phyloP scores from a whole-genome alignment of 2,329 filamentous ascomycete genomes.

The Thelonectria discophora region DNA sequence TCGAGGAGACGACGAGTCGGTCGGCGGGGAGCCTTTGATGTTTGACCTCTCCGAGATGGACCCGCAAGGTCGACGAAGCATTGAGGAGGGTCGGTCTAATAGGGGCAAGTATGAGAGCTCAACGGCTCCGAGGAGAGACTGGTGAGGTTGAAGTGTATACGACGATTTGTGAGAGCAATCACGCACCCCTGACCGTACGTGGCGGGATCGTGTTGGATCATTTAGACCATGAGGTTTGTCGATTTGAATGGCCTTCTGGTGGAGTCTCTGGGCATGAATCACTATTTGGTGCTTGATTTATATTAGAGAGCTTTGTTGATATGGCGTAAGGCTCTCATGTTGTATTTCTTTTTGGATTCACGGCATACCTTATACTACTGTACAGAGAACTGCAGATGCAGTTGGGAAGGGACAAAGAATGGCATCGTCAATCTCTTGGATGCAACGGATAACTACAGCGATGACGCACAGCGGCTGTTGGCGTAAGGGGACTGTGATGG shows the following conservation, averaged over 20 bases:
- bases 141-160: conserved; percentile 38
- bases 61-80: conserved; percentile 63
- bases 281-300: conserved; percentile 17
- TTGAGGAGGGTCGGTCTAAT: conserved; percentile 61
- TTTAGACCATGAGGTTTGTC: conserved; percentile 15
- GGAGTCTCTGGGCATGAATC: conserved; percentile 22
- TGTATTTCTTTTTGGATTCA: conserved; percentile 13
- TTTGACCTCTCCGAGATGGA: conserved; percentile 80
- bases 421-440: conserved; percentile 15
- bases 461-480: conserved; percentile 1
- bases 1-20: conserved; percentile 58
- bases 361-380: conserved; percentile 11
- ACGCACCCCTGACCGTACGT: neutral
- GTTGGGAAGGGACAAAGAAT: conserved; percentile 20
- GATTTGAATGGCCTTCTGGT: conserved; percentile 2
- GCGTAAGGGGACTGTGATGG: neutral
- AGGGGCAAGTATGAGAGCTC: conserved; percentile 52
- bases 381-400: conserved; percentile 3
- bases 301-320: conserved; percentile 9
- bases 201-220: conserved; percentile 15
- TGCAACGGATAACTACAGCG: neutral
- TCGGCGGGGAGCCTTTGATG: conserved; percentile 74
- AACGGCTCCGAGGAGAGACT: conserved; percentile 49
- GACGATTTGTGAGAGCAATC: conserved; percentile 1
- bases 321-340: conserved; percentile 19